Conservation (phyloP, 1,284 basidiomycete species). For the Microbotryum scabiosae region DNA sequence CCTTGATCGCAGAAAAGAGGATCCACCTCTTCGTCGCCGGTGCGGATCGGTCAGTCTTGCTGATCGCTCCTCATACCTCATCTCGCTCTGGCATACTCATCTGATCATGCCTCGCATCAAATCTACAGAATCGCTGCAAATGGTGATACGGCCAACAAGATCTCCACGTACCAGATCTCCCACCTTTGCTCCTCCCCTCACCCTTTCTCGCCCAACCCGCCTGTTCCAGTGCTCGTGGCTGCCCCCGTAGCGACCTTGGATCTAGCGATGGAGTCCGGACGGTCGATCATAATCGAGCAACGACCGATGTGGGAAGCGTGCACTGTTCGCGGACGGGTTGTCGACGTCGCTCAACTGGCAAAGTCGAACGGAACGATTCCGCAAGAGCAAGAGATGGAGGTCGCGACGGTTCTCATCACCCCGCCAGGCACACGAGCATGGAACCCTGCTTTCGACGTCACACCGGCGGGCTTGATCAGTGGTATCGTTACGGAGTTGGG, state of each 20-base stretch:
- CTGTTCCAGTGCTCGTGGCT: conserved; percentile 81
- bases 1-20: conserved; percentile 66
- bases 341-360: conserved; percentile 42
- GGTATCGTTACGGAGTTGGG: conserved; percentile 38
- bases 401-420: conserved; percentile 63
- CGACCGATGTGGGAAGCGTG: conserved; percentile 76
- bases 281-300: conserved; percentile 81
- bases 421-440: conserved; percentile 56
- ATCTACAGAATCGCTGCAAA: conserved; percentile 80
- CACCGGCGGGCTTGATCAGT: conserved; percentile 60
- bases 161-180: conserved; percentile 39
- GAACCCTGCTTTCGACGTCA: conserved; percentile 90
- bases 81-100: background rate
- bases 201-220: conserved; percentile 45
- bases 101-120: conserved; percentile 44
- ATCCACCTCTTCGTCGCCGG: conserved; percentile 76
- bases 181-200: conserved; percentile 29
- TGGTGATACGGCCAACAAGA: conserved; percentile 91
- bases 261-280: conserved; percentile 63
- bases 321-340: conserved; percentile 57
- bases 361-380: conserved; percentile 44
- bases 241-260: conserved; percentile 85
- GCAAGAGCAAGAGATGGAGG: conserved; percentile 50
- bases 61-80: background rate
- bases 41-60: conserved; percentile 25